These are phyloP conservation scores for Tylopilus plumbeoviolaceoides DNA, from an alignment of 768 basidiomycete genomes.

Conservation along the genomic window DNA sequence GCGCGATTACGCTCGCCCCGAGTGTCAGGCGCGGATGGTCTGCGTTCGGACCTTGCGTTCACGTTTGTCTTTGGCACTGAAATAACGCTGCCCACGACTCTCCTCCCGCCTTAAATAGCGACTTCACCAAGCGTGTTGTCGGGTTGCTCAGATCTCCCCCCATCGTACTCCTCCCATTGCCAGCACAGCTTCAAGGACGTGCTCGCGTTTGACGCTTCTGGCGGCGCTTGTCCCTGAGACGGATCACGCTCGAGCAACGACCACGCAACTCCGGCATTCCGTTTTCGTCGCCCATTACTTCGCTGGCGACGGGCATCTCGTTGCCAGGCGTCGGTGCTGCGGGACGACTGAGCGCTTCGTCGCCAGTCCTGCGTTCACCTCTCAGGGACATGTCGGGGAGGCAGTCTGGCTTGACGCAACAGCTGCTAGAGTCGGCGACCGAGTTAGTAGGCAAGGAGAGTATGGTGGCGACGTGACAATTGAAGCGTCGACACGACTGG, in stretches of 20 bases:
- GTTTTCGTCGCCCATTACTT: slow-evolving; percentile 26
- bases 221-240: slow-evolving; percentile 51
- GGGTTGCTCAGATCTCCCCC: slow-evolving; percentile 26
- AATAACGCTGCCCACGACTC: slow-evolving; percentile 34
- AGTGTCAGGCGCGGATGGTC: slow-evolving; percentile 26
- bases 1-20: slow-evolving; percentile 46
- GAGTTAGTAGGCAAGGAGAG: slow-evolving; percentile 37
- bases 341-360: slow-evolving; percentile 33
- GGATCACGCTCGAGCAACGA: slow-evolving; percentile 45
- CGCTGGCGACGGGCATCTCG: slow-evolving; percentile 55
- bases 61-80: slow-evolving; percentile 44
- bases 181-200: slow-evolving; percentile 59
- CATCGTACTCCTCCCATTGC: slow-evolving; percentile 28
- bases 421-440: slow-evolving; percentile 33
- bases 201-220: slow-evolving; percentile 60
- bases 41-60: slow-evolving; percentile 48
- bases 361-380: slow-evolving; percentile 18
- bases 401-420: slow-evolving; percentile 32
- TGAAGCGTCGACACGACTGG: slow-evolving; percentile 51
- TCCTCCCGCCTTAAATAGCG: slow-evolving; percentile 30
- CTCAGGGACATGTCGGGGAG: slow-evolving; percentile 24
- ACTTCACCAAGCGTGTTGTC: slow-evolving; percentile 27
- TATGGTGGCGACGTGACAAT: slow-evolving; percentile 61
- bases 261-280: slow-evolving; percentile 20
- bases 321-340: slow-evolving; percentile 51